Base-by-base conservation (phyloP, 768 basidiomycete genomes). In the Rhodosporidiobolus odoratus region DNA sequence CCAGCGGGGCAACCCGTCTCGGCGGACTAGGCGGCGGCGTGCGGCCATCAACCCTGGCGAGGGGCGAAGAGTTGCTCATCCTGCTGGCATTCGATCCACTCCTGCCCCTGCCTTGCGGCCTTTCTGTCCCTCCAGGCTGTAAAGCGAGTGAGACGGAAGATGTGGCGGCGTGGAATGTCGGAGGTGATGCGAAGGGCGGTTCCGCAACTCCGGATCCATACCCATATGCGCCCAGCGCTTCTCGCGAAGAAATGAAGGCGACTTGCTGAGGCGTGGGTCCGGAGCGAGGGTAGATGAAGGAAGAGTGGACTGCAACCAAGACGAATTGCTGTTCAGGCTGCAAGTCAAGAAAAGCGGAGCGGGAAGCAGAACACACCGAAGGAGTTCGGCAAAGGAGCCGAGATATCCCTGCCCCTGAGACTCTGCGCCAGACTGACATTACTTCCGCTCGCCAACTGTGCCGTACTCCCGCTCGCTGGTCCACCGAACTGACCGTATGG, bases 161-260 rank as follows among this genome's bases (percentile, higher is more conserved):
- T 4, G 38, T 58, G 10, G 57, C 57, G 25, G 57, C 57, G 37
- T 40, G 15, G 38, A 58, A 58, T 2, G 57, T 58, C 38, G 57
- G 57, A 25, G 57, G 57, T 8, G 21, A 23, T 37, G 37, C 4
- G 38, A 58, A 56, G 35, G 34, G 34, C 9, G 54, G 13, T 10
- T 40, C 37, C 0, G 54, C 54, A 21, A 56, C 64, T 2, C 64
- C 64, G 3, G 54, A 34, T 16, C 64, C 64, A 43, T 73, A 73
- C 9, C 72, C 72, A 41, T 62, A 73, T 27, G 72, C 72, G 17
- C 72, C 72, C 32, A 75, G 58, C 23, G 71, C 66, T n/a, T 75
- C 71, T 7, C 68, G 54, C 7, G 63, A 62, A 8, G 74, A 69
- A 58, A 75, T 69, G 65, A 75, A 75, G 23, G 47, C 38, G 61